Evolutionary conservation across 1,139 yeast species (phyloP), one percentile per base, ranked within the genome.

Genomic region (Protomyces pachydermus): DNA sequence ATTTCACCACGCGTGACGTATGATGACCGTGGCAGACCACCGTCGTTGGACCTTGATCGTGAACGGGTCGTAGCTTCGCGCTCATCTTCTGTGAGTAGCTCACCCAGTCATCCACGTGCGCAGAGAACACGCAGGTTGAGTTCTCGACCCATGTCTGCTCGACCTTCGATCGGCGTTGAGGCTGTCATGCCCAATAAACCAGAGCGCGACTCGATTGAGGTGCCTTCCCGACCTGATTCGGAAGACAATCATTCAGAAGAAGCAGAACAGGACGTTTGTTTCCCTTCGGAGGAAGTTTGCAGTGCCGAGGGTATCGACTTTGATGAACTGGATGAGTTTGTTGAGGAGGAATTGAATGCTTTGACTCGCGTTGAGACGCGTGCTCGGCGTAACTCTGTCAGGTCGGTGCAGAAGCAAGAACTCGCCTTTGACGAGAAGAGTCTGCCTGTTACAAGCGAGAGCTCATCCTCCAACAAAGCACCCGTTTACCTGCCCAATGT

Each of bases 191-290:
- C 50, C 23, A 58, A 51, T 39, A 55, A 58, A 23, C 39, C 51
- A 16, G 62, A 58, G 35, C 39, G 62, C n/a, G 48, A 9, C 23
- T 51, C 56, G 35, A 25, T 58, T 35, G 62, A 58, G 32, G 62
- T 55, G 20, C 62, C 62, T 12, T 58, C 62, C 5, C 62, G 54
- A 1, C 62, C 62, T 5, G 62, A 58, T 37, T 58, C 62, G 5
- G 56, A 58, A 20, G 53, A 58, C 52, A 55, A 55, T 28, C 56
- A 58, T 34, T 55, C 53, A 14, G 62, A 65, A 51, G 95, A 88
- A 73, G 90, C 97, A 0, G 98, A 91, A 73, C 97, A 91, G 73
- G 98, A 93, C 81, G 98, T 93, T 55, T 93, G 98, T 79, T 91
- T 91, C 77, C 98, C 98, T 1, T 79, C 85, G 61, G 84, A 89